Percentiles rank a stretch among this genome's conserved stretches.
Conservation (phyloP, 805 yeast genomes). For the Yarrowia keelungensis region DNA sequence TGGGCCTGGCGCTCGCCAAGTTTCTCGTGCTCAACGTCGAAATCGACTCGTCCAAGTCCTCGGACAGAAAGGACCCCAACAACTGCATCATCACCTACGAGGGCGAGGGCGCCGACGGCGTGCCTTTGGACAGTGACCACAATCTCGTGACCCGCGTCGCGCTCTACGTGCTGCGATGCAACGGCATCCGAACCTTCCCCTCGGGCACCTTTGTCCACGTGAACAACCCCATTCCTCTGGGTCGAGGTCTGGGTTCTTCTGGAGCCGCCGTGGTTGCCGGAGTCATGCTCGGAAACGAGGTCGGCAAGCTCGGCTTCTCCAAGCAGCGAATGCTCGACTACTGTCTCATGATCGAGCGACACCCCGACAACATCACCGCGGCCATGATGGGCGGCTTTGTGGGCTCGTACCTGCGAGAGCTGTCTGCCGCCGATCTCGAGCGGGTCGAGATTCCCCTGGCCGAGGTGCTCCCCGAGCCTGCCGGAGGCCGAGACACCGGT, state of each 20-base stretch:
- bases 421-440: constrained; percentile 71
- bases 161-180: constrained; percentile 85
- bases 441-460: constrained; percentile 84
- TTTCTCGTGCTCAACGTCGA: constrained; percentile 73
- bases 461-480: constrained; percentile 80
- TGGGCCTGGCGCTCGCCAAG: constrained; percentile 86
- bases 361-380: constrained; percentile 97
- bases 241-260: constrained; percentile 96
- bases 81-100: constrained; percentile 75
- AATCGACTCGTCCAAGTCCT: constrained; percentile 57
- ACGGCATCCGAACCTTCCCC: constrained; percentile 78
- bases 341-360: constrained; percentile 96
- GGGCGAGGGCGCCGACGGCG: constrained; percentile 78
- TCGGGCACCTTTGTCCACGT: constrained; percentile 81
- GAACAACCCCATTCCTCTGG: constrained; percentile 90
- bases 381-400: constrained; percentile 99
- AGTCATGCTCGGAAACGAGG: constrained; percentile 83
- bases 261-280: constrained; percentile 99
- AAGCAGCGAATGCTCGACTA: constrained; percentile 89
- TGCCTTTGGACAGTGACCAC: constrained; percentile 77
- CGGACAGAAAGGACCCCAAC: constrained; percentile 61
- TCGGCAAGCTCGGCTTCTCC: constrained; percentile 73
- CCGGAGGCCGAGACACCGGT: constrained; percentile 73
- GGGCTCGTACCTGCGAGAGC: constrained; percentile 88
- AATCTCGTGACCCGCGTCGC: constrained; percentile 94